These are phyloP conservation scores for Inosperma sp. DNA, from an alignment of 768 basidiomycete species.

Conservation along the genomic window DNA sequence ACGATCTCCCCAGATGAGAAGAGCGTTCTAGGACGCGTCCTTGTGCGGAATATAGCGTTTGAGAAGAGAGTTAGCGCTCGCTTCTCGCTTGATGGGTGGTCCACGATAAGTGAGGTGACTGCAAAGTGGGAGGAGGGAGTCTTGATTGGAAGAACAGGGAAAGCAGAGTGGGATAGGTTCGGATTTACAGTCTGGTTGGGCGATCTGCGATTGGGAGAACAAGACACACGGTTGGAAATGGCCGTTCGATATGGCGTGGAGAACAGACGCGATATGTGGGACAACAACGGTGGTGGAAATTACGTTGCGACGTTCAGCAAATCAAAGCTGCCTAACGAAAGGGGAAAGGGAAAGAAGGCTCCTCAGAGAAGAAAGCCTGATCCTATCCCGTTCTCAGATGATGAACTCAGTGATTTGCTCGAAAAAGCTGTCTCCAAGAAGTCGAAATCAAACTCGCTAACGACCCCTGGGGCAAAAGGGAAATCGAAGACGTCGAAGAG, in stretches of 20 bases:
- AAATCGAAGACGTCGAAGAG: not conserved
- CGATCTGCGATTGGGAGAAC: constrained; percentile 58
- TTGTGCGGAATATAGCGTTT: constrained; percentile 82
- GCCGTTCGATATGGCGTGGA: constrained; percentile 69
- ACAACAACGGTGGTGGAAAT: constrained; percentile 78
- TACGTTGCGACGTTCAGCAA: constrained; percentile 69
- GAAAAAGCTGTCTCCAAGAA: constrained; percentile 49
- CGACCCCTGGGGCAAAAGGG: constrained; percentile 38
- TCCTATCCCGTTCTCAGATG: constrained; percentile 17
- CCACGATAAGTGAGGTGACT: constrained; percentile 90
- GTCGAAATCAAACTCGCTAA: constrained; percentile 43
- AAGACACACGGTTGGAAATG: constrained; percentile 72
- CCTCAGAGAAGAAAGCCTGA: constrained; percentile 41
- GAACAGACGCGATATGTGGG: constrained; percentile 74
- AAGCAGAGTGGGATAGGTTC: constrained; percentile 61
- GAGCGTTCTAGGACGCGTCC: constrained; percentile 65
- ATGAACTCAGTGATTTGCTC: constrained; percentile 39
- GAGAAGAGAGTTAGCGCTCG: constrained; percentile 83
- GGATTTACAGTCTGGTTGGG: constrained; percentile 69
- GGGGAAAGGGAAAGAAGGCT: constrained; percentile 15
- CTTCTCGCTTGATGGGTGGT: constrained; percentile 94
- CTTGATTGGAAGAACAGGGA: constrained; percentile 26
- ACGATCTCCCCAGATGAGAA: constrained; percentile 47
- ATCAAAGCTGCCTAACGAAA: constrained; percentile 20
- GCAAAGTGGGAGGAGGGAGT: constrained; percentile 58